Percentiles rank a stretch among this genome's conserved stretches.
Conservation (phyloP, 257 asterid genomes). For the Echium plantagineum region DNA sequence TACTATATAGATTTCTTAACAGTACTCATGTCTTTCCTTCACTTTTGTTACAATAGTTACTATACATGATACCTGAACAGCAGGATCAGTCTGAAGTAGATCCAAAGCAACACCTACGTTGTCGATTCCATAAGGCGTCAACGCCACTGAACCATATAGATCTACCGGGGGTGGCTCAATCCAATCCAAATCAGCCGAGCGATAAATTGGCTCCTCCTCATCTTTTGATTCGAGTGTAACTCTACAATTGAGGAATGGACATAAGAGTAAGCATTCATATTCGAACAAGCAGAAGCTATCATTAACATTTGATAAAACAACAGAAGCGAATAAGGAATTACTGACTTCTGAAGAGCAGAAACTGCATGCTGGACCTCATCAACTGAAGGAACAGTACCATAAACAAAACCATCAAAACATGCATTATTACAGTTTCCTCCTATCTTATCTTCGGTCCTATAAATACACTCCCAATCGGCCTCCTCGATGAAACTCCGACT, state of each 20-base stretch:
- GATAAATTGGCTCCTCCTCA: background rate
- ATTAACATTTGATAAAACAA: background rate
- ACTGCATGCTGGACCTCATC: conserved; percentile 63
- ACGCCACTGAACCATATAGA: conserved; percentile 17
- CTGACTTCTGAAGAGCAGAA: conserved; percentile 60
- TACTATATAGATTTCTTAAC: no score
- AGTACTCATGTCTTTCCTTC: no score
- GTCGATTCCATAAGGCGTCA: conserved; percentile 27
- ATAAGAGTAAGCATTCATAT: background rate
- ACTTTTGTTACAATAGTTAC: no score
- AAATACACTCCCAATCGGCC: conserved; percentile 47
- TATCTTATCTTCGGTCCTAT: conserved; percentile 19
- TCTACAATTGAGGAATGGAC: conserved; percentile 5
- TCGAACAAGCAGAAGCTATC: no score
- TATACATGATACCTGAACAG: conserved; percentile 57
- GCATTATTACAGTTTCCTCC: conserved; percentile 2
- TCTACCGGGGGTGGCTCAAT: conserved; percentile 27
- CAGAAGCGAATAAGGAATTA: no score
- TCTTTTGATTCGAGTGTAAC: conserved; percentile 5
- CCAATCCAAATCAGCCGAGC: conserved; percentile 29
- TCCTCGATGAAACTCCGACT: background rate
- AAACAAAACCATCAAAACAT: conserved; percentile 29
- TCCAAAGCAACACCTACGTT: conserved; percentile 46
- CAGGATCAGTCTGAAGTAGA: conserved; percentile 50
- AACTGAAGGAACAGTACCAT: conserved; percentile 49